Evolutionary conservation across 345 rosid genomes (phyloP).

Genomic region (Lagerstroemia speciosa): DNA sequence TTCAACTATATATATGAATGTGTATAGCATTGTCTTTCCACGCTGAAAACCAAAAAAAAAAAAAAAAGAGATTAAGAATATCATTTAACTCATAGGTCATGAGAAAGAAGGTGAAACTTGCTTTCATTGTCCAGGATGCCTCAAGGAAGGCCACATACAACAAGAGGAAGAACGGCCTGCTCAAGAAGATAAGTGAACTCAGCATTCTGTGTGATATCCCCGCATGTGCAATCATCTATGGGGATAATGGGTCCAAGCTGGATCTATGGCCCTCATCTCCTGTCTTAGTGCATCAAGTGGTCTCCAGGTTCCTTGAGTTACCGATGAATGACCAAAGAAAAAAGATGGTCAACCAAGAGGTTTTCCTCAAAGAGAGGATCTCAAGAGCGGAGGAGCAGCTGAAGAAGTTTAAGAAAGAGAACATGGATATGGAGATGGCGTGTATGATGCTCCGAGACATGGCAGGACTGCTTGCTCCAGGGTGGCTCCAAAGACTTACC

Average conservation of each 20-base stretch:
- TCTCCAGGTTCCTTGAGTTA: neutral
- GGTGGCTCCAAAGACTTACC: neutral
- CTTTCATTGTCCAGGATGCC: conserved; percentile 5
- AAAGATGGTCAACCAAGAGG: conserved; percentile 11
- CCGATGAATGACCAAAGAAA: conserved; percentile 6
- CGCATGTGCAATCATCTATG: conserved; percentile 5
- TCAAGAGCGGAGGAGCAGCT: neutral
- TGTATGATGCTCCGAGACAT: neutral
- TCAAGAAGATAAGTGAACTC: conserved; percentile 13
- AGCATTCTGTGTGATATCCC: conserved; percentile 11
- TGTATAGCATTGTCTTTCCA: neutral
- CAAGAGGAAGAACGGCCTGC: conserved; percentile 14
- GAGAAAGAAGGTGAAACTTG: conserved; percentile 11
- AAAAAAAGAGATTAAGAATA: neutral
- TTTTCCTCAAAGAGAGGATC: neutral
- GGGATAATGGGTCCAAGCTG: neutral
- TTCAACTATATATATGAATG: too few species aligned
- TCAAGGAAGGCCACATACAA: conserved; percentile 7
- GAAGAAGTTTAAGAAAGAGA: neutral
- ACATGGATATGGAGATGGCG: conserved; percentile 9
- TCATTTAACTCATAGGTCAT: neutral
- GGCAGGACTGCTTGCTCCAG: neutral
- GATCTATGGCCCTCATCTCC: conserved; percentile 11
- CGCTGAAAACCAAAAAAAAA: neutral
- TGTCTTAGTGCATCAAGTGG: neutral